Conservation (phyloP, 805 yeast species). For the Sugiyamaella americana region DNA sequence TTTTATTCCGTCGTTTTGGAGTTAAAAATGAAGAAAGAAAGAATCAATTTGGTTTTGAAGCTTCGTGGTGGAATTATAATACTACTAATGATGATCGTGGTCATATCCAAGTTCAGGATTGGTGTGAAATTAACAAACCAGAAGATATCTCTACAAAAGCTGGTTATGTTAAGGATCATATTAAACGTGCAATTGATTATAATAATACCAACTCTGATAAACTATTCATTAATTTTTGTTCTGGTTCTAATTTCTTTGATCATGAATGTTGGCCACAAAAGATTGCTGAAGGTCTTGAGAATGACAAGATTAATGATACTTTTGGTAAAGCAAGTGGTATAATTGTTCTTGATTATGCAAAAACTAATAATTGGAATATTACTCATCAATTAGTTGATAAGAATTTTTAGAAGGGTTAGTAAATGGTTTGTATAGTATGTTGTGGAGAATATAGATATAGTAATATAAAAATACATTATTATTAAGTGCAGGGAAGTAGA, state of each 20-base stretch:
- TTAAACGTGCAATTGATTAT: slow-evolving; percentile 47
- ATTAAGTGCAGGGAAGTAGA: no score
- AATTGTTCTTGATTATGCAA: slow-evolving; percentile 63
- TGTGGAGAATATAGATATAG: no score
- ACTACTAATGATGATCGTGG: slow-evolving; percentile 63
- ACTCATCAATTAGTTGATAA: not conserved
- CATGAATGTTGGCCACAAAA: slow-evolving; percentile 68
- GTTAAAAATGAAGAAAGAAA: slow-evolving; percentile 34
- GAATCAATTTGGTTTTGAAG: slow-evolving; percentile 53
- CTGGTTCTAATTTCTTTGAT: slow-evolving; percentile 68
- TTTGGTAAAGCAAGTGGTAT: slow-evolving; percentile 53
- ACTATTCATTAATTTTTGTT: slow-evolving; percentile 63
- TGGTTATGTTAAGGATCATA: slow-evolving; percentile 49
- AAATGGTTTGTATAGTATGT: no score
- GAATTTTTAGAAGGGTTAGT: no score
- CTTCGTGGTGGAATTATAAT: slow-evolving; percentile 61
- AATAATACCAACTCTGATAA: slow-evolving; percentile 42
- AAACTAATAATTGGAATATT: slow-evolving; percentile 48
- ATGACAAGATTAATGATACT: slow-evolving; percentile 2
- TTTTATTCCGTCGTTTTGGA: slow-evolving; percentile 69
- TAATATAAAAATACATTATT: no score
- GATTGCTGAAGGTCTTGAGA: slow-evolving; percentile 40
- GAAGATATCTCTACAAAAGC: slow-evolving; percentile 54
- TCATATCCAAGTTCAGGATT: slow-evolving; percentile 61
- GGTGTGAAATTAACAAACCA: slow-evolving; percentile 52